phyloP scores from a whole-genome alignment of 1,284 basidiomycete genomes.

The Tylopilus orsonianus region DNA sequence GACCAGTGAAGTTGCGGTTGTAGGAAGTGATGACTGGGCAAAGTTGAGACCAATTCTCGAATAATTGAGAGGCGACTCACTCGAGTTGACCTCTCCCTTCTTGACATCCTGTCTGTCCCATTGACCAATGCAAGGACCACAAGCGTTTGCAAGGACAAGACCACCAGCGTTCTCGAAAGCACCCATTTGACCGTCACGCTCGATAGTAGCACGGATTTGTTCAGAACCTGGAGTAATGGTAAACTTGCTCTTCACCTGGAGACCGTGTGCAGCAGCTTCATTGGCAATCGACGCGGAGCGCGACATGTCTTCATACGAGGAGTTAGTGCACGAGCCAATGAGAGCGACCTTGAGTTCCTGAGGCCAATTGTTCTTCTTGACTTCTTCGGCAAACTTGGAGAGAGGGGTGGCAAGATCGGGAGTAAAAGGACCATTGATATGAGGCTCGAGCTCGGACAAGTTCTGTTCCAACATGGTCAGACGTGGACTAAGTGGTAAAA shows the following conservation, averaged over 20 bases:
- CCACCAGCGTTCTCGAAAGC: slow-evolving; percentile 88
- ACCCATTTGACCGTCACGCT: slow-evolving; percentile 91
- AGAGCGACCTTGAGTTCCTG: slow-evolving; percentile 95
- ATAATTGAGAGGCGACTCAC: slow-evolving; percentile 41
- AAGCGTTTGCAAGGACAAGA: slow-evolving; percentile 96
- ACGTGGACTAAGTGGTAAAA: background rate
- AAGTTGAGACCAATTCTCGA: slow-evolving; percentile 9
- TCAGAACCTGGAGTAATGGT: slow-evolving; percentile 98
- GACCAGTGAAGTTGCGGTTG: slow-evolving; percentile 99
- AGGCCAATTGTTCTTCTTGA: slow-evolving; percentile 97
- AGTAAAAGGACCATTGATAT: slow-evolving; percentile 99
- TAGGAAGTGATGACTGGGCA: slow-evolving; percentile 93
- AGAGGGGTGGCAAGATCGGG: slow-evolving; percentile 95
- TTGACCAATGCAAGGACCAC: slow-evolving; percentile 98
- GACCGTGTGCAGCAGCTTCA: slow-evolving; percentile 86
- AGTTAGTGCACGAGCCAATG: slow-evolving; percentile 99
- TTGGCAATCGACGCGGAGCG: slow-evolving; percentile 93
- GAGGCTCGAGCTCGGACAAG: slow-evolving; percentile 95
- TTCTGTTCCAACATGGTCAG: slow-evolving; percentile 49
- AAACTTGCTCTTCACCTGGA: slow-evolving; percentile 91
- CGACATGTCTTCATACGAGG: slow-evolving; percentile 99
- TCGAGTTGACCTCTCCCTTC: slow-evolving; percentile 97
- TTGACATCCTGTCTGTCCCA: slow-evolving; percentile 97
- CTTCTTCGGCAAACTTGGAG: slow-evolving; percentile 91
- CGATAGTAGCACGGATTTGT: slow-evolving; percentile 97